Conservation (phyloP, 768 basidiomycete species). For the Amanita thiersii region DNA sequence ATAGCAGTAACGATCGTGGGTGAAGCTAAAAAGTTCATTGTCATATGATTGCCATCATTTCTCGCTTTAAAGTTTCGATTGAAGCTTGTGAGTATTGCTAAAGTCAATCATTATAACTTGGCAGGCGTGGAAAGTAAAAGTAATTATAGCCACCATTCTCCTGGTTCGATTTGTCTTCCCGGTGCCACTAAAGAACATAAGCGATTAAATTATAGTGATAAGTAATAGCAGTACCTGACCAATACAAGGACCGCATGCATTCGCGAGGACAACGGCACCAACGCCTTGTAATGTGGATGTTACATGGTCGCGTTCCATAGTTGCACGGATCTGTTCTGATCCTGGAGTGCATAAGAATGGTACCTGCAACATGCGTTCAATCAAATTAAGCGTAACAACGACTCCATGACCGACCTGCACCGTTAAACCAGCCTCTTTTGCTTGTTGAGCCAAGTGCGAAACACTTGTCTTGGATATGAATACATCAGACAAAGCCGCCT, state of each 20-base stretch:
- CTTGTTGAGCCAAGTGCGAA: slow-evolving; percentile 86
- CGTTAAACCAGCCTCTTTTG: slow-evolving; percentile 72
- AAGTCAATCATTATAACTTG: slow-evolving; percentile 8
- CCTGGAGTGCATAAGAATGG: slow-evolving; percentile 87
- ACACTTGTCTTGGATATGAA: slow-evolving; percentile 64
- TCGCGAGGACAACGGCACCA: slow-evolving; percentile 92
- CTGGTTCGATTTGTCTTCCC: slow-evolving; percentile 78
- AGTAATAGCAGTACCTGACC: slow-evolving; percentile 54
- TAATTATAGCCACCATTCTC: slow-evolving; percentile 65
- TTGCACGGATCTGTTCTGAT: slow-evolving; percentile 94
- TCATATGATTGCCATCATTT: slow-evolving; percentile 90
- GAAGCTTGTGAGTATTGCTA: slow-evolving; percentile 95
- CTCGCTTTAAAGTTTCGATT: slow-evolving; percentile 87
- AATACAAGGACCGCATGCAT: slow-evolving; percentile 98
- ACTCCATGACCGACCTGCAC: slow-evolving; percentile 41
- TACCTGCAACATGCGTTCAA: slow-evolving; percentile 31
- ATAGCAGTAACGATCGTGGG: slow-evolving; percentile 97
- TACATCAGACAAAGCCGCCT: background rate
- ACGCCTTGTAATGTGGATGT: slow-evolving; percentile 77
- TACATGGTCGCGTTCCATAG: slow-evolving; percentile 90
- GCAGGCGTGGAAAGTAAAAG: background rate
- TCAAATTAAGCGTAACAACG: background rate
- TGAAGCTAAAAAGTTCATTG: slow-evolving; percentile 98
- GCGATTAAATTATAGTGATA: background rate
- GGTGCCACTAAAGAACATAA: slow-evolving; percentile 66